Percentiles rank a stretch among this genome's conserved stretches.
Conservation (phyloP, 306 rosid species). For the Quercus berberidifolia region DNA sequence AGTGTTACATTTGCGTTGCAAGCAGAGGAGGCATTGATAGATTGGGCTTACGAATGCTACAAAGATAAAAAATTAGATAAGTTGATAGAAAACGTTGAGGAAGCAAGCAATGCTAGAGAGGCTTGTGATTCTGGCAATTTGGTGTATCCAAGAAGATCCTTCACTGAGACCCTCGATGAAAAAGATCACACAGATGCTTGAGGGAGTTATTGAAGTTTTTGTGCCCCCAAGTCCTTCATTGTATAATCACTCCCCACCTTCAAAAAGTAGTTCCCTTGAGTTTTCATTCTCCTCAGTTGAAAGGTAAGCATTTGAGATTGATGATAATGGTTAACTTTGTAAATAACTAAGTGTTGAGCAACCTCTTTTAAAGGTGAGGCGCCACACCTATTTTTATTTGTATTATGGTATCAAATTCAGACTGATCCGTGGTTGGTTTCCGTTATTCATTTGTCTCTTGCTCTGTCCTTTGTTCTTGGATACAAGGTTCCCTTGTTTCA, state of each 20-base stretch:
- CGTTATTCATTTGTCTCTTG: too few species aligned
- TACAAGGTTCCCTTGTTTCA: too few species aligned
- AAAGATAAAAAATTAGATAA: neutral
- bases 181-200: constrained; percentile 25
- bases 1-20: neutral
- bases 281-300: neutral
- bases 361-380: too few species aligned
- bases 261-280: neutral
- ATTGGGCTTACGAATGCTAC: constrained; percentile 15
- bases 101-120: constrained; percentile 16
- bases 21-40: constrained; percentile 10
- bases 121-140: constrained; percentile 19
- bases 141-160: constrained; percentile 30
- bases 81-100: constrained; percentile 16
- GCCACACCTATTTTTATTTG: too few species aligned
- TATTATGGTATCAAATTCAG: too few species aligned
- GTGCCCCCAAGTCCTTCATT: constrained; percentile 23
- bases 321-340: too few species aligned
- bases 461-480: too few species aligned
- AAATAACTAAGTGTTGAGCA: neutral
- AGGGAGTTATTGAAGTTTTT: constrained; percentile 13
- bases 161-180: constrained; percentile 26
- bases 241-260: neutral
- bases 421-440: too few species aligned
- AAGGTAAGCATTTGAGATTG: too few species aligned